Base-by-base conservation (phyloP, 352 stramenopile genomes). In the Aphanomyces stellatus region DNA sequence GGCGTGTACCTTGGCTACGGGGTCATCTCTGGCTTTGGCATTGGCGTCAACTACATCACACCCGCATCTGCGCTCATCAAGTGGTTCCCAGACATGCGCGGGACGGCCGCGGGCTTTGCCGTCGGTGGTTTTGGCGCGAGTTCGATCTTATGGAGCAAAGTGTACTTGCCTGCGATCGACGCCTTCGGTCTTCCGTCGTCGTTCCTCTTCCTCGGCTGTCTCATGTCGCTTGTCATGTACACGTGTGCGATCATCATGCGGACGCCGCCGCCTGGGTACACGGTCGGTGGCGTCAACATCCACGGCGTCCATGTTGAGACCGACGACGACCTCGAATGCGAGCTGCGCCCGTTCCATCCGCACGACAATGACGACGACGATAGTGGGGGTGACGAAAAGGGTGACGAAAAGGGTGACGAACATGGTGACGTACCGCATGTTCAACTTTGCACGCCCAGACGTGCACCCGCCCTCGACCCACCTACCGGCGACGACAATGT, bases 31-130 rank as follows among this genome's bases (percentile, higher is more conserved):
- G 80, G 80, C 60, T 82, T 83, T 51, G 80, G 80, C 59, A 76
- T 86, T 61, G 80, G 77, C 0, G 73, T 90, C 46, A 83, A 76
- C 76, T 88, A 88, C 74, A 78, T 88, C 49, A 81, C 77, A 17
- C 80, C 78, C 3, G 80, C 88, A 0, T 79, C 77, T 22, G 80
- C 79, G 8, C 67, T 90, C 4, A 77, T 88, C 61, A 87, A 88
- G 56, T 88, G 81, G 81, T 90, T 90, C 69, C 81, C 81, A 0
- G 81, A 90, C 71, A 84, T 86, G 74, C 78, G 81, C 34, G 81
- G 81, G 27, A 83, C 76, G 2, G 80, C 80, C 22, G 78, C 78
- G 24, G 80, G 80, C 62, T 87, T 88, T 61, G 80, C 80, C 8
- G 77, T 88, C 30, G 76, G 73, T 31, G 77, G 76, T 33, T 88